Evolutionary conservation across 257 asterid genomes (phyloP).

Genomic region (Avicennia marina): DNA sequence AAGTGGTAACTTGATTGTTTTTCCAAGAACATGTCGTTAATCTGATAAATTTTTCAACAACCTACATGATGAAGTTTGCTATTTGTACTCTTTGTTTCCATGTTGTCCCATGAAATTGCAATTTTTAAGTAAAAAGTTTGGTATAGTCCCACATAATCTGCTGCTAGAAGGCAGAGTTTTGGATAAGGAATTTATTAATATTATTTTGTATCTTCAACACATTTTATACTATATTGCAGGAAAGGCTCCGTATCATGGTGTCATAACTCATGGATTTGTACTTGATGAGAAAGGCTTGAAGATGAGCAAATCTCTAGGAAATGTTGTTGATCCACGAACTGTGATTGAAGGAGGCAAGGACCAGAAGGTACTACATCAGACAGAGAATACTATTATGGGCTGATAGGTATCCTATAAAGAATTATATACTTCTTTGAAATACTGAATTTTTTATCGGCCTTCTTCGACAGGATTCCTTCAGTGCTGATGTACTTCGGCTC

Average conservation of each 20-base stretch:
- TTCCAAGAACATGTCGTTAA: no score
- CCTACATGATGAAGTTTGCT: no score
- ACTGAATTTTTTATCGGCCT: conserved; percentile 21
- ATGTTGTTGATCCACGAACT: conserved; percentile 86
- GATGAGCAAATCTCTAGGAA: conserved; percentile 98
- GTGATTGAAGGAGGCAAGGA: conserved; percentile 92
- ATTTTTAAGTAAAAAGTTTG: no score
- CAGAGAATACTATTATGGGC: not conserved
- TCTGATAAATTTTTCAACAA: no score
- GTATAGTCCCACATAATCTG: no score
- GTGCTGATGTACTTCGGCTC: conserved; percentile 95
- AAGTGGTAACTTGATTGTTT: no score
- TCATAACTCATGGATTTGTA: conserved; percentile 93
- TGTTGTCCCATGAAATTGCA: no score
- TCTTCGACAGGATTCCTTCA: conserved; percentile 70
- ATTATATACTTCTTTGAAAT: conserved; percentile 6
- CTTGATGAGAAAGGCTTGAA: conserved; percentile 92
- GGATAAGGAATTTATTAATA: not conserved
- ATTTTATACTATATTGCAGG: conserved; percentile 45
- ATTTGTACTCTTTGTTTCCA: no score
- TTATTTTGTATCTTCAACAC: not conserved
- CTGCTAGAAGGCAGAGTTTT: conserved; percentile 7
- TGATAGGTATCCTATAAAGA: not conserved
- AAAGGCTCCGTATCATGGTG: conserved; percentile 84
- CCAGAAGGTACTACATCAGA: conserved; percentile 47